These are phyloP conservation scores for Polysphondylium violaceum DNA, from an alignment of 78 protist species.

Conservation along the genomic window DNA sequence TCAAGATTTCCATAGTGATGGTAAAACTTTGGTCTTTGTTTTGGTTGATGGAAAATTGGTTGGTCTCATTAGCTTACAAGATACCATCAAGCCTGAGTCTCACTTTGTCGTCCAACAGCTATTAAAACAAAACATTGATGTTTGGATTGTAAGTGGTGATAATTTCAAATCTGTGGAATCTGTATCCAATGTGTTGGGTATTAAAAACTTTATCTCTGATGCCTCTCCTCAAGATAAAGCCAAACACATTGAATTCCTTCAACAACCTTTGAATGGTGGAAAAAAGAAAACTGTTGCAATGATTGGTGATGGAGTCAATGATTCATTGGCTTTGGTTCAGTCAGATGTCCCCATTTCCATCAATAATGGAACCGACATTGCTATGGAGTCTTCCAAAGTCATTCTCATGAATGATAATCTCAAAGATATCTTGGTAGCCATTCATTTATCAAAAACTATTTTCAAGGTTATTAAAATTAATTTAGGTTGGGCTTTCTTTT, in stretches of 20 bases:
- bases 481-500: constrained; percentile 92
- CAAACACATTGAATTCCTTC: constrained; percentile 18
- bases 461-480: constrained; percentile 86
- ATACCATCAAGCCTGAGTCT: constrained; percentile 73
- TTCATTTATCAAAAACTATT: constrained; percentile 80
- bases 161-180: constrained; percentile 55
- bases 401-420: constrained; percentile 80
- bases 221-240: constrained; percentile 42
- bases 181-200: constrained; percentile 50
- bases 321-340: constrained; percentile 86
- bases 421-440: constrained; percentile 76
- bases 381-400: constrained; percentile 91
- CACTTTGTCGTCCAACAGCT: constrained; percentile 31
- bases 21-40: constrained; percentile 79
- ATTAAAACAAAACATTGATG: background rate
- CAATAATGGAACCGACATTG: constrained; percentile 88
- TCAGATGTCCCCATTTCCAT: constrained; percentile 94
- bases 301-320: constrained; percentile 98
- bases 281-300: constrained; percentile 86
- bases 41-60: constrained; percentile 38
- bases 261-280: background rate
- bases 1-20: too few species aligned
- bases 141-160: constrained; percentile 91
- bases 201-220: background rate
- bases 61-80: constrained; percentile 59